Conservation (phyloP, 2,329 filamentous ascomycete genomes). For the Ophiostoma ulmi region DNA sequence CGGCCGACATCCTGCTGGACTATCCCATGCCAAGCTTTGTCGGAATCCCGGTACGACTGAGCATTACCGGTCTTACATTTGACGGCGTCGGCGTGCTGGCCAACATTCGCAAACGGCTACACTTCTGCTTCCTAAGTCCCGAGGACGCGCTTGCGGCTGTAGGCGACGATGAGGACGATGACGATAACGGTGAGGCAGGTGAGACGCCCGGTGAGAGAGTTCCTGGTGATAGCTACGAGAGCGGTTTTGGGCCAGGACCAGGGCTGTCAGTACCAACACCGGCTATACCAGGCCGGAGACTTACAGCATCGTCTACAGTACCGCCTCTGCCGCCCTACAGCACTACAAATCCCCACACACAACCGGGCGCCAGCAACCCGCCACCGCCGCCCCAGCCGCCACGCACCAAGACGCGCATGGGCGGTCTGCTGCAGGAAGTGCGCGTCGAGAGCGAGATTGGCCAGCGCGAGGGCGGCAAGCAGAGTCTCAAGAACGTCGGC, state of each 20-base stretch:
- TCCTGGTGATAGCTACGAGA: not conserved
- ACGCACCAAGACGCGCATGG: conserved; percentile 43
- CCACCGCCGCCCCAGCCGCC: conserved; percentile 4
- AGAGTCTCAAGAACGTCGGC: conserved; percentile 95
- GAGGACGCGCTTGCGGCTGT: conserved; percentile 80
- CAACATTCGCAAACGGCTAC: conserved; percentile 79
- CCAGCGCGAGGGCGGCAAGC: conserved; percentile 81
- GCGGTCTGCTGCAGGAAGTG: conserved; percentile 83
- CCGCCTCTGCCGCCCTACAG: conserved; percentile 17
- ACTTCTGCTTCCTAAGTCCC: conserved; percentile 90
- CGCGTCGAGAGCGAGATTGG: conserved; percentile 97
- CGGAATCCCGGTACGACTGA: conserved; percentile 86
- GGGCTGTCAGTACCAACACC: not conserved
- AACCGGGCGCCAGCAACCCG: conserved; percentile 17
- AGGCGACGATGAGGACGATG: conserved; percentile 43
- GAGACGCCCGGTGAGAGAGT: not conserved
- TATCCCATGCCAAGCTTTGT: conserved; percentile 99
- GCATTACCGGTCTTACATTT: conserved; percentile 91
- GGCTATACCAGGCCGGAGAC: not conserved
- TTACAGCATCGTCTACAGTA: conserved; percentile 26
- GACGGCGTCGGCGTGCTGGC: conserved; percentile 91
- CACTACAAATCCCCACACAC: conserved; percentile 10
- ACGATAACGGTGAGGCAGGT: not conserved
- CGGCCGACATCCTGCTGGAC: conserved; percentile 90
- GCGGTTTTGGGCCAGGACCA: not conserved